Percentiles rank a stretch among this genome's conserved stretches.
Conservation (phyloP, 352 stramenopile species). For the Aphanomyces invadans region DNA sequence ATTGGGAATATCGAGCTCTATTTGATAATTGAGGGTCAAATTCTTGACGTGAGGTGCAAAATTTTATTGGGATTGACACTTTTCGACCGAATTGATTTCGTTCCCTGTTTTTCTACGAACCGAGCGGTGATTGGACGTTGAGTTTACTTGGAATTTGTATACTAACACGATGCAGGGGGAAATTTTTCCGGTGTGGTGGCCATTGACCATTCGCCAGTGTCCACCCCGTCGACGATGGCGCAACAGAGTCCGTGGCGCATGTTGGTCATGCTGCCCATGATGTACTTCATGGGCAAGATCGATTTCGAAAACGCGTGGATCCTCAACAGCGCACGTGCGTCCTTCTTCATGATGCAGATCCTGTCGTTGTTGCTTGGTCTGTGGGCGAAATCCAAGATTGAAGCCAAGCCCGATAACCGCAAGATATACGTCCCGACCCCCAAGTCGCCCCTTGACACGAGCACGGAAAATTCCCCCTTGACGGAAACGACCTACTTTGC, state of each 20-base stretch:
- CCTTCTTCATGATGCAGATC: constrained; percentile 56
- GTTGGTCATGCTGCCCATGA: constrained; percentile 76
- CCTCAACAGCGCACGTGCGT: constrained; percentile 49
- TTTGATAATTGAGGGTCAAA: neutral
- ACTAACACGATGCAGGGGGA: neutral
- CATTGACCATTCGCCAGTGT: constrained; percentile 18
- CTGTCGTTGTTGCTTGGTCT: constrained; percentile 51
- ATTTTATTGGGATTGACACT: neutral
- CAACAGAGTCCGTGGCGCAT: constrained; percentile 68
- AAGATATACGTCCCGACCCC: constrained; percentile 65
- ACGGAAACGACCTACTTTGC: constrained; percentile 73
- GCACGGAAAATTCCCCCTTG: constrained; percentile 65
- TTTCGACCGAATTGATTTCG: neutral
- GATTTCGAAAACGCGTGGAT: constrained; percentile 72
- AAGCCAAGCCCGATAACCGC: constrained; percentile 65
- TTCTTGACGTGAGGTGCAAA: no score
- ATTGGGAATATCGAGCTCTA: no score
- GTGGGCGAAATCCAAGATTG: constrained; percentile 67
- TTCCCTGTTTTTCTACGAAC: constrained; percentile 5
- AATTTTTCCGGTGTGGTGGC: neutral
- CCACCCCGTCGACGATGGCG: constrained; percentile 28
- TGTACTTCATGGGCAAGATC: constrained; percentile 81
- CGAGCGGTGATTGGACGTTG: constrained; percentile 2
- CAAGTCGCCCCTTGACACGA: constrained; percentile 74
- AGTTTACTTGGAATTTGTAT: constrained; percentile 11